Evolutionary conservation across 2,329 filamentous ascomycete species (phyloP), one percentile per base, ranked within the genome.

Genomic region (Penicillium griseofulvum): DNA sequence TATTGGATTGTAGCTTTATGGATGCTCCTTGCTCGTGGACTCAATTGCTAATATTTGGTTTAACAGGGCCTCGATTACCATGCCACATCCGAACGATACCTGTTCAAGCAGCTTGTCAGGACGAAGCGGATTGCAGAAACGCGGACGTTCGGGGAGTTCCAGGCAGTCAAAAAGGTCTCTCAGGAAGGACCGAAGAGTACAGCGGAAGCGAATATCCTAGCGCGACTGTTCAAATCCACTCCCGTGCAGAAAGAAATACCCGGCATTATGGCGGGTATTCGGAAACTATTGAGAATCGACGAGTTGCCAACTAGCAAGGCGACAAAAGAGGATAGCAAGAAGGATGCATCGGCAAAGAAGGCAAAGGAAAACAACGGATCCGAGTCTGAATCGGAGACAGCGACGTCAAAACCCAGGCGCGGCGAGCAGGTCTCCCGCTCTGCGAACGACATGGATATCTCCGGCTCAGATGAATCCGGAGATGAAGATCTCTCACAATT

Each of bases 201-300:
- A 0, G 78, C 81, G 1, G 74, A 78, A 49, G 74, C 81, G 17
- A 87, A 87, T 71, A 83, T 87, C 14, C 73, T 78, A 44, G 84
- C 82, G 14, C 72, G 84, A 49, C 60, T 87, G 49, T 86, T 82
- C 65, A 86, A 84, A 56, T 83, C 83, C 14, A 80, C 78, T 51
- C 82, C 81, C 0, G 82, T 85, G 12, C 81, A 81, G 67, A 78
- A 81, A 59, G 80, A 78, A 2, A 68, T 86, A 41, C 76, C 78
- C 22, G 74, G 74, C 34, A 73, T 80, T 26, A 69, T 80, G 65
- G 65, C 66, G 36, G 73, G 68, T 17, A 71, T 81, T 52, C 68
- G 71, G 19, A 67, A 64, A 47, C 52, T 77, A 36, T 58, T 80
- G 22, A 74, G 72, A 4, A 17, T 77, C 22, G 68, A 72, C 5